phyloP scores from a whole-genome alignment of 2,329 filamentous ascomycete genomes.

The Paecilomyces sp. region DNA sequence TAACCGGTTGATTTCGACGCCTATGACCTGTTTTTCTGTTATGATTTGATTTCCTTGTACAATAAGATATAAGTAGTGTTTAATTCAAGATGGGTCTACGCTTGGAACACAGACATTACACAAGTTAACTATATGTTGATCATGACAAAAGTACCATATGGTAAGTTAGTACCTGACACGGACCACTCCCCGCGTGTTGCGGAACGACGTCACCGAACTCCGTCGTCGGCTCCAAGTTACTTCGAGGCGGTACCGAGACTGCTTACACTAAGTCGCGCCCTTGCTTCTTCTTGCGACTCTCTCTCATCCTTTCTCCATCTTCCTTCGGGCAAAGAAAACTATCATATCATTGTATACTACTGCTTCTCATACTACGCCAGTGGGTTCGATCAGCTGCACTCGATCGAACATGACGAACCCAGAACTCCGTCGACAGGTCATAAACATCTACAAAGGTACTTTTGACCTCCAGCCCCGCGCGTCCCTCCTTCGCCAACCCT shows the following conservation, averaged over 20 bases:
- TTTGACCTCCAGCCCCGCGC: neutral
- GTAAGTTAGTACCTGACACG: conserved; percentile 3
- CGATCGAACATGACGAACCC: conserved; percentile 38
- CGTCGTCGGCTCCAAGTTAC: conserved; percentile 8
- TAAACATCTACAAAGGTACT: conserved; percentile 80
- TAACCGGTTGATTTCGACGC: too few species aligned
- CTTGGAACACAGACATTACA: too few species aligned
- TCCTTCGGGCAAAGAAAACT: conserved; percentile 19
- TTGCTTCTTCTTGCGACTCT: conserved; percentile 8
- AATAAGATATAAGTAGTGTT: too few species aligned
- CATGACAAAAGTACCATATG: neutral
- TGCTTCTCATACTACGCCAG: neutral
- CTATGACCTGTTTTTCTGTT: too few species aligned
- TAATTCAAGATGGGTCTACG: too few species aligned
- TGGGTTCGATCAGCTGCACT: neutral
- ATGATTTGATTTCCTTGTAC: too few species aligned
- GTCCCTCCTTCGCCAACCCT: neutral
- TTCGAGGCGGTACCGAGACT: neutral
- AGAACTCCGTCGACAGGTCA: conserved; percentile 67
- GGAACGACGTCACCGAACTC: conserved; percentile 39
- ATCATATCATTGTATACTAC: neutral
- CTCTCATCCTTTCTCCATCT: conserved; percentile 22
- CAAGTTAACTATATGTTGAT: too few species aligned
- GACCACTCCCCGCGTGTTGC: conserved; percentile 49
- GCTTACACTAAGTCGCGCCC: conserved; percentile 26